Evolutionary conservation across 1,284 basidiomycete species (phyloP), one percentile per base, ranked within the genome.

Genomic region (Cutaneotrichosporon cavernicola): DNA sequence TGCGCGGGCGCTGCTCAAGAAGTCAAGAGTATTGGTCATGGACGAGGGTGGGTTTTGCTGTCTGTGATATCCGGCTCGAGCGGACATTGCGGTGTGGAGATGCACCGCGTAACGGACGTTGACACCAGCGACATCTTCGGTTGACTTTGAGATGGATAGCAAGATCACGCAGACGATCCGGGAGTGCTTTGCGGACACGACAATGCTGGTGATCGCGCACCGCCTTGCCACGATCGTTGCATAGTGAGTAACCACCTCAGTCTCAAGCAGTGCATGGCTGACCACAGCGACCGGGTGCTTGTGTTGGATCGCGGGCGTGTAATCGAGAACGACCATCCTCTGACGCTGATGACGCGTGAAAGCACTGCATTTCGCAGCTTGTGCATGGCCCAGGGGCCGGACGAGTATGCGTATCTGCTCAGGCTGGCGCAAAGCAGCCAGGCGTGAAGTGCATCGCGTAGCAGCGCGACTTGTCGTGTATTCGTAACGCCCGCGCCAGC

Each of bases 61-160:
- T 55, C 38, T 32, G 56, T 62, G 22, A 34, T 31, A 11, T 21
- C 55, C 56, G 32, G 26, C 26, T 26, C 26, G 26, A 26, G 26
- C 26, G 26, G 26, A 26, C 26, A 26, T 26, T 26, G 26, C 26
- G 26, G 26, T 26, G 26, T 26, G 26, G 26, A 26, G 26, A 14
- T 43, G 11, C 60, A 18, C 13, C 16, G 16, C 47, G 10, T 8
- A 46, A 69, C 71, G 38, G 88, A 88, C 8, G 69, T 18, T 46
- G 43, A 46, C 43, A 18, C 18, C 89, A 91, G 90, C 90, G 0
- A 92, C 90, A 0, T 90, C 89, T n/a, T 90, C 85, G 56, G 89
- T 92, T 21, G 91, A 94, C 69, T 86, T 89, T 31, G 90, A 90
- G 72, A 91, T 89, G 32, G 90, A 92, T 75, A 84, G 88, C 2